Evolutionary conservation across 495 filamentous ascomycete species (phyloP), one percentile per base, ranked within the genome.

Genomic region (Neurospora sp.): DNA sequence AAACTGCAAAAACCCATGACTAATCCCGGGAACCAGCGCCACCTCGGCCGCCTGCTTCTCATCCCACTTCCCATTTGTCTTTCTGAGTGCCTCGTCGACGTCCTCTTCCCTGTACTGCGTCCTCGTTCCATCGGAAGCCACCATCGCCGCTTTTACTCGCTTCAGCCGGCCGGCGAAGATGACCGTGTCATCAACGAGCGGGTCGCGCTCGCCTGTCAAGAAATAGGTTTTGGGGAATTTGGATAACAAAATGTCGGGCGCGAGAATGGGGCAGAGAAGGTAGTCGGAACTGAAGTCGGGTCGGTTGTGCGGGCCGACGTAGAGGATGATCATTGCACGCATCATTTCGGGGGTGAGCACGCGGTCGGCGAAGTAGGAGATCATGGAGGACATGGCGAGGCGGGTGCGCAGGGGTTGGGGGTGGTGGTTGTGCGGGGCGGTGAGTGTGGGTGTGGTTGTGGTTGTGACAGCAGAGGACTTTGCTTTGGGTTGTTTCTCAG

Each of bases 261-360:
- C 94, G 4, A 97, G 86, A 20, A 98, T 89, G 2, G 96, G 96
- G 0, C 90, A 96, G 9, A 99, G 88, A 1, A 96, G 86, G 80
- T 92, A 97, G 80, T 99, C 96, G 10, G 92, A 94, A 38, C 87
- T 87, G 82, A 99, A 98, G 79, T 98, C 94, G 8, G 96, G 96
- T 2, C 94, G 90, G 82, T 94, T 91, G 78, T 97, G 90, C 0
- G 95, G 94, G 18, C 96, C 96, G 74, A 99, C 91, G 78, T 99
- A 99, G 27, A 99, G 87, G 80, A 99, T 97, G 72, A 99, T 96
- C 96, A 99, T 98, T 39, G 94, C 94, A 70, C 96, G 91, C 91
- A 98, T 97, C 93, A 99, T 97, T 80, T 98, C 96, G 0, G 96
- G 96, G 0, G 93, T 94, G 35, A 99, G 86, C 42, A 99, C 92